A percentile compares a stretch with the other conserved stretches of the same genome.
Evolutionary conservation across 148 eudicot species (phyloP).

Genomic region (Rhododendron vialii): DNA sequence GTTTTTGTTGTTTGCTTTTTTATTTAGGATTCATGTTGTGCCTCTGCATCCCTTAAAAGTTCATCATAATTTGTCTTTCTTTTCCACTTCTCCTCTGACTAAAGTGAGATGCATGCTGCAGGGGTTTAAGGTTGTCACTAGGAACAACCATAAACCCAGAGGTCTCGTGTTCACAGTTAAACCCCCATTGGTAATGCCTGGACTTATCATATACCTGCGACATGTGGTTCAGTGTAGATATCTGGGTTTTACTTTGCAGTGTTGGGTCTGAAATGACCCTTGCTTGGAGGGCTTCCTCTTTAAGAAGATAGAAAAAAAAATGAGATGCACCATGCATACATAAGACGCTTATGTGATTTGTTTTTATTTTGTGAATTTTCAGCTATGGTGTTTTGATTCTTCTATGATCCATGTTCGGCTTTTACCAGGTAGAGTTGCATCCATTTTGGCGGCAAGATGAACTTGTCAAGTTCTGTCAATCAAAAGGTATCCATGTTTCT

Average conservation of each 20-base stretch:
- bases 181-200: neutral
- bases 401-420: neutral
- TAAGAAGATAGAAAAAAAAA: neutral
- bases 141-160: neutral
- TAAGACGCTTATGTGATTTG: neutral
- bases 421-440: slow-evolving; percentile 30
- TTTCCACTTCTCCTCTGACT: neutral
- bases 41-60: neutral
- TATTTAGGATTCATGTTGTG: neutral
- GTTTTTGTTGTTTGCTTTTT: neutral
- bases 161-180: neutral
- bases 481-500: slow-evolving; percentile 31
- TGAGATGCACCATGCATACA: neutral
- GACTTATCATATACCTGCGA: neutral
- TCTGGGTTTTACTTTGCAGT: neutral
- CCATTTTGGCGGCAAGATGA: slow-evolving; percentile 37
- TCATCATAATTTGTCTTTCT: neutral
- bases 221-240: neutral
- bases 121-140: neutral
- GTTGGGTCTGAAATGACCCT: neutral
- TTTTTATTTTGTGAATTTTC: neutral
- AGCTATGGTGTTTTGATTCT: neutral
- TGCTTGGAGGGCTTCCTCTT: neutral
- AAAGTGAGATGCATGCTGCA: neutral
- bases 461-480: slow-evolving; percentile 30